These are phyloP conservation scores for Ustilaginoidea virens DNA, from an alignment of 2,329 filamentous ascomycete genomes.

Conservation along the genomic window DNA sequence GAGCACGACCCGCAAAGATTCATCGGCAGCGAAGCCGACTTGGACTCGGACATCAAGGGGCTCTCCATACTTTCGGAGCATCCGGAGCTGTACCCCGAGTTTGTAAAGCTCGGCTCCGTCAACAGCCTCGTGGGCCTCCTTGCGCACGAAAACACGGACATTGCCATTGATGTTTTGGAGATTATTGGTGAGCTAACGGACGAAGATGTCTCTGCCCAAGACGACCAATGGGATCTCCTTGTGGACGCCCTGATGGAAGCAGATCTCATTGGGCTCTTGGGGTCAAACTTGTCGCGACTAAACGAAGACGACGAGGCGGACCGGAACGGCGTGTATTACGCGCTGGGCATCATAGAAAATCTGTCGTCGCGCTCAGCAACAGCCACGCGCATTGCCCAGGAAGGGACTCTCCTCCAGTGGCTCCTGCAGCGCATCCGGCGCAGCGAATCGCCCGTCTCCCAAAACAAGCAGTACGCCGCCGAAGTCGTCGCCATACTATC, in stretches of 20 bases:
- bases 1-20: conserved; percentile 70
- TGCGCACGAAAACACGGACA: conserved; percentile 92
- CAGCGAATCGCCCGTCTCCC: conserved; percentile 52
- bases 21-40: conserved; percentile 71
- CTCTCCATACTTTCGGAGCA: conserved; percentile 81
- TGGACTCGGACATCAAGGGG: conserved; percentile 76
- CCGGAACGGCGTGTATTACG: conserved; percentile 73
- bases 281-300: conserved; percentile 64
- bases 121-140: conserved; percentile 65
- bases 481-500: conserved; percentile 83
- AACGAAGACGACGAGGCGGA: conserved; percentile 62
- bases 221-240: conserved; percentile 65
- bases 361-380: conserved; percentile 56
- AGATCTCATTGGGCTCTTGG: conserved; percentile 58
- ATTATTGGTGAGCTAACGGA: conserved; percentile 85
- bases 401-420: conserved; percentile 59
- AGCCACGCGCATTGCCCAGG: conserved; percentile 55
- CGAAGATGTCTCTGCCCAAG: conserved; percentile 72
- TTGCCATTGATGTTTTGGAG: conserved; percentile 81
- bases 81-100: conserved; percentile 65
- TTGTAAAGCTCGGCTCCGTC: conserved; percentile 59
- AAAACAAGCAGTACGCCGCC: conserved; percentile 92
- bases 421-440: conserved; percentile 58
- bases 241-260: conserved; percentile 52
- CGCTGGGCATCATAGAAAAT: conserved; percentile 71